Evolutionary conservation across 2,329 filamentous ascomycete species (phyloP).

Genomic region (Alternaria consortialis): DNA sequence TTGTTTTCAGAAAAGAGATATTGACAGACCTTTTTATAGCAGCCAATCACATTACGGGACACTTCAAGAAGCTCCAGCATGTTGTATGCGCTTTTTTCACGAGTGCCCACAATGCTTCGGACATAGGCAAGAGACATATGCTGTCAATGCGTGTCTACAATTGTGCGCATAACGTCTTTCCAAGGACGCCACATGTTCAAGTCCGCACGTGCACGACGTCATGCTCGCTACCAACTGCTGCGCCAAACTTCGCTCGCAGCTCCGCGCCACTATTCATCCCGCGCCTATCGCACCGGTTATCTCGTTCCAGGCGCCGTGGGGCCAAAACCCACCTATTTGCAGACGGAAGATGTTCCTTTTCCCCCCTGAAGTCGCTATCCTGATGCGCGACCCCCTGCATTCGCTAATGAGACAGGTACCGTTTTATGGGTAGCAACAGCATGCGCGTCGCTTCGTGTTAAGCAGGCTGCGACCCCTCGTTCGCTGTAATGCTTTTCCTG

Average conservation of each 20-base stretch:
- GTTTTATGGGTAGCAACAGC: slow-evolving; percentile 11
- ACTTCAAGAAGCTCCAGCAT: not conserved
- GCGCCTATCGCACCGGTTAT: slow-evolving; percentile 7
- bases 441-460: slow-evolving; percentile 2
- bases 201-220: slow-evolving; percentile 13
- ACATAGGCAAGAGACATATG: not conserved
- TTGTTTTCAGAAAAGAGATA: slow-evolving; percentile 1
- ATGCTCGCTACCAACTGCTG: slow-evolving; percentile 6
- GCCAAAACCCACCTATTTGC: not conserved
- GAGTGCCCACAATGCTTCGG: not conserved
- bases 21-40: not conserved
- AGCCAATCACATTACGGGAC: not conserved
- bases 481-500: slow-evolving; percentile 13
- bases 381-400: slow-evolving; percentile 15
- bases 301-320: not conserved
- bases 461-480: not conserved
- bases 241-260: slow-evolving; percentile 3
- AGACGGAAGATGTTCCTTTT: not conserved
- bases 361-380: slow-evolving; percentile 8
- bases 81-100: not conserved
- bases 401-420: slow-evolving; percentile 13
- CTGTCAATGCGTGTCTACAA: not conserved
- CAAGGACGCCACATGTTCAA: not conserved
- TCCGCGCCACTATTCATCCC: slow-evolving; percentile 3
- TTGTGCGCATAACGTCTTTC: not conserved